Evolutionary conservation across 2,329 filamentous ascomycete species (phyloP), one percentile per base, ranked within the genome.

Genomic region (Tolypocladium endophyticum): DNA sequence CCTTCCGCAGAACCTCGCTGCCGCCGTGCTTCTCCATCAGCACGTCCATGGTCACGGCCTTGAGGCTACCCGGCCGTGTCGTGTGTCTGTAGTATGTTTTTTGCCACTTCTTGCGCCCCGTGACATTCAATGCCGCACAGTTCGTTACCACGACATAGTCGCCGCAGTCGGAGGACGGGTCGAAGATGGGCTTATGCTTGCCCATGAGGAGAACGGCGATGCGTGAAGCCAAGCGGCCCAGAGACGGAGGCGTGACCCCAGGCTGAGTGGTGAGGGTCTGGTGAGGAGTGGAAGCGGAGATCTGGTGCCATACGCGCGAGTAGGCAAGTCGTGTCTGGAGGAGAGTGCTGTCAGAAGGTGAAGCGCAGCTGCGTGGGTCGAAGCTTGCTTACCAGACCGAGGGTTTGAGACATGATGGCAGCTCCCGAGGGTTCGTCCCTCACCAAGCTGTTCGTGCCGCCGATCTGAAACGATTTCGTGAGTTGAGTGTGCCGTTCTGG

Each of bases 151-250:
- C 93, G 16, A 99, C 92, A 75, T 99, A 99, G 84, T 99, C 94
- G 67, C 94, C 94, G 81, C 94, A 97, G 81, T 99, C 94, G 62
- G 92, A 97, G 28, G 92, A 96, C 1, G 94, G 94, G 77, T 97
- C 90, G 79, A 87, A 99, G 74, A 94, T 96, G 28, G 94, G 94
- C 79, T 99, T 99, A 83, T 99, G 89, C 81, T 99, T 99, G 77
- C 94, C 94, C 92, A 97, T 97, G 58, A 97, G 85, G 62, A 90
- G 81, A 58, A 87, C 80, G 63, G 92, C 93, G 74, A 97, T 96
- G 64, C 88, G 86, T 58, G 88, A 91, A 62, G 93, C 93, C 57
- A 97, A 82, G 50, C 93, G 91, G 67, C 93, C 93, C 47, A 97
- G 87, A n/a, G 91, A 87, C 18, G 92, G 91, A 23, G 85, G 81